Percentiles rank a stretch among this genome's conserved stretches.
These are phyloP conservation scores for Rutstroemia sp. DNA, from an alignment of 2,329 filamentous ascomycete species.

Conservation along the genomic window DNA sequence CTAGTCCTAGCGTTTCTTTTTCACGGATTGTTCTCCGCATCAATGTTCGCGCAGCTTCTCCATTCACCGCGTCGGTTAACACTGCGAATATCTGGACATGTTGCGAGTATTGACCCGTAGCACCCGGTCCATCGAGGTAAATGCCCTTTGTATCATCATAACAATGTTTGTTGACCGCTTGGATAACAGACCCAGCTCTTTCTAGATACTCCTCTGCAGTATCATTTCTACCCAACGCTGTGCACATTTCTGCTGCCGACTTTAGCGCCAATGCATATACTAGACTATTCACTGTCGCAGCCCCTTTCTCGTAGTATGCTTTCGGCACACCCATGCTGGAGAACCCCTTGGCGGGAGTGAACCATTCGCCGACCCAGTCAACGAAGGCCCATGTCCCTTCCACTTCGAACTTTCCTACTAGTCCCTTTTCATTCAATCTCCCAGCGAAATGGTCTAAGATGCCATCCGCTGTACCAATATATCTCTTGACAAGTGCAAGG, in stretches of 20 bases:
- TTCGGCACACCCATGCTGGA: not conserved
- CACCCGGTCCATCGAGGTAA: not conserved
- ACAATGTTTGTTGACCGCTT: not conserved
- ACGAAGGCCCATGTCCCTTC: not conserved
- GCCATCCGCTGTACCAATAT: not conserved
- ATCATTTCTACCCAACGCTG: not conserved
- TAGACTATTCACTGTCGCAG: not conserved
- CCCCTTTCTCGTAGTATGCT: not conserved
- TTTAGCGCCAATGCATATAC: not conserved
- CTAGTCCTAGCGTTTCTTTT: not conserved
- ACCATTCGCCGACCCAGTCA: not conserved
- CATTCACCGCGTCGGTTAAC: not conserved
- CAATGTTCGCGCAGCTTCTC: not conserved
- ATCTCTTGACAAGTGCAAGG: not conserved
- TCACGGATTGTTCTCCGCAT: not conserved
- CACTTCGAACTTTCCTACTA: not conserved
- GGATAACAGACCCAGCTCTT: not conserved
- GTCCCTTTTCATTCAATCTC: not conserved
- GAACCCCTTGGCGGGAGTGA: not conserved
- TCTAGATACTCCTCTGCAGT: not conserved
- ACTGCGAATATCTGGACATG: constrained; percentile 2
- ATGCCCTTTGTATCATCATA: not conserved
- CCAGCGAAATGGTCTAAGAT: not conserved
- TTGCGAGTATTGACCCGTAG: not conserved
- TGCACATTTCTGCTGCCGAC: not conserved